Percentiles rank a stretch among this genome's conserved stretches.
Evolutionary conservation across 352 stramenopile species (phyloP).

Genomic region (Phytophthora fragariae): DNA sequence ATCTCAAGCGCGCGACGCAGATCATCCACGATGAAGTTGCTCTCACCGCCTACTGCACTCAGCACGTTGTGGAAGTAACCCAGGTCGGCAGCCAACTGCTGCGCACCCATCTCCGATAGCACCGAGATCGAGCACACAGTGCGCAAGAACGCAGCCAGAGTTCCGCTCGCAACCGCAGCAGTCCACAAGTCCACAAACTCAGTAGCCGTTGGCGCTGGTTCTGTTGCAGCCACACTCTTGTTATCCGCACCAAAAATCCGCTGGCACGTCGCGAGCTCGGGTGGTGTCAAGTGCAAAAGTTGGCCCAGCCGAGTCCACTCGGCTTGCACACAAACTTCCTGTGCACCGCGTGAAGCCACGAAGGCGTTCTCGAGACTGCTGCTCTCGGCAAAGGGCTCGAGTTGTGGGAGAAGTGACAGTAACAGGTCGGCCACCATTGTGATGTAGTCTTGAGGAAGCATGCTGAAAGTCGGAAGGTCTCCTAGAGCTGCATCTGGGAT

Average conservation of each 20-base stretch:
- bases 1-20: slow-evolving; percentile 54
- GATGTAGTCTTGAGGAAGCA: slow-evolving; percentile 88
- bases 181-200: slow-evolving; percentile 87
- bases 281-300: slow-evolving; percentile 49
- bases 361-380: slow-evolving; percentile 63
- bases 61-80: slow-evolving; percentile 87
- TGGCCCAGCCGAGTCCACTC: slow-evolving; percentile 66
- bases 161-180: slow-evolving; percentile 64
- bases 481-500: slow-evolving; percentile 48
- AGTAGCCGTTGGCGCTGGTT: slow-evolving; percentile 34
- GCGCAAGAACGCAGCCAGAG: slow-evolving; percentile 62
- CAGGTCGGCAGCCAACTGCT: slow-evolving; percentile 74
- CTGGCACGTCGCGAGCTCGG: slow-evolving; percentile 56
- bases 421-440: slow-evolving; percentile 80
- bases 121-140: slow-evolving; percentile 63
- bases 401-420: slow-evolving; percentile 79
- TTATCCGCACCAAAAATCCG: slow-evolving; percentile 48
- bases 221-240: slow-evolving; percentile 8
- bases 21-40: slow-evolving; percentile 64
- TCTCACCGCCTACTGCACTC: slow-evolving; percentile 68
- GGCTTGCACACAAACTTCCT: slow-evolving; percentile 53
- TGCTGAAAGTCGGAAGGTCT: slow-evolving; percentile 80
- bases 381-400: slow-evolving; percentile 86
- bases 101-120: slow-evolving; percentile 63
- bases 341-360: slow-evolving; percentile 56